Base-by-base conservation (phyloP, 371 early-diverging fungal species). In the Mucor piriformis region DNA sequence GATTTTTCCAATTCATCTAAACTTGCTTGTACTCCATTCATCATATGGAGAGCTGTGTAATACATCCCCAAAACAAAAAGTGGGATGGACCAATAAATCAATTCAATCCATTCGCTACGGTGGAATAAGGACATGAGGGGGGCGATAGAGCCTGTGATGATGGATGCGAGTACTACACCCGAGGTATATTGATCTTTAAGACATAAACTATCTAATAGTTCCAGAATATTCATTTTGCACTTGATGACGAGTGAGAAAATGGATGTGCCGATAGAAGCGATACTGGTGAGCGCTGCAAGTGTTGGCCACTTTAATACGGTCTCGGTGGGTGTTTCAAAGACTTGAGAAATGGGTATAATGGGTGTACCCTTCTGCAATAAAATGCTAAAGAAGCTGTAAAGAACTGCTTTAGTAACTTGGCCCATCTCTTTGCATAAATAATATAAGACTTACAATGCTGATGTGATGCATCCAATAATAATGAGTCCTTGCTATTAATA, bases 1-100 rank as follows among this genome's bases (percentile, higher is more conserved):
- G 71, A 61, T 20, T 60, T 66, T 25, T 76, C 77, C 16, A 76
- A 38, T n/a, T 65, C 77, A 10, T 63, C 69, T 34, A 76, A 40
- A 11, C 69, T 57, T 21, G 40, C 57, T 44, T 73, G 59, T 16
- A 76, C 73, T 43, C 66, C 63, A 15, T 54, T 49, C 61, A 76
- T 76, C 73, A 73, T 76, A 13, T 54, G 54, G 32, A 59, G 50
- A 8, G 69, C 69, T 10, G 59, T 51, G 16, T 58, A n/a, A 21
- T 63, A 48, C 53, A 76, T 55, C 7, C 43, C 38, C 3, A 57
- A 34, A 0, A 69, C 58, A 3, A 66, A 6, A 29, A 73, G 32
- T 0, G 77, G 77, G 11, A 76, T 42, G 0, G 61, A 16, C 77
- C 77, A 76, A 43, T 66, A 76, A 0, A 57, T 29, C 20, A 70